phyloP scores from a whole-genome alignment of 805 yeast species.

The Clavispora carvajalis region DNA sequence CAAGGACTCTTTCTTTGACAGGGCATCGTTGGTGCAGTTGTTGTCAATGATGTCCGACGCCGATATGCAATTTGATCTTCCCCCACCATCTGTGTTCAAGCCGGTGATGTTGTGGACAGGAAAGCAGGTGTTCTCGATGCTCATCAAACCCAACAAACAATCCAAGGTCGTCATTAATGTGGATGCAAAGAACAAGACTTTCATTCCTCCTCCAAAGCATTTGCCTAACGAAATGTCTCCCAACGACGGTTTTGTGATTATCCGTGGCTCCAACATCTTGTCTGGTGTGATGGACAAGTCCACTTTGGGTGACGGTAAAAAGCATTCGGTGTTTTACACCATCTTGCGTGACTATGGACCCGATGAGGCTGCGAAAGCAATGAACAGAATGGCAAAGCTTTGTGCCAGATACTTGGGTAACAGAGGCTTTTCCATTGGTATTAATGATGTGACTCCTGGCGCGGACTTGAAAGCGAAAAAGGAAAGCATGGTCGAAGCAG shows the following conservation, averaged over 20 bases:
- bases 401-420: conserved; percentile 95
- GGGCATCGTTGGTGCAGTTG: conserved; percentile 77
- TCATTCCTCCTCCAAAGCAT: conserved; percentile 57
- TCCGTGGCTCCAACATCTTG: conserved; percentile 82
- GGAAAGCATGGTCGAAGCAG: conserved; percentile 84
- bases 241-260: conserved; percentile 89
- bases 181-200: conserved; percentile 93
- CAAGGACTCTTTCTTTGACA: conserved; percentile 88
- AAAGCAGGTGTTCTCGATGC: conserved; percentile 84
- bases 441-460: conserved; percentile 95
- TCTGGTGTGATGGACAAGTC: conserved; percentile 98
- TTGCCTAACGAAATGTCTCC: conserved; percentile 93
- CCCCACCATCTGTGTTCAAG: conserved; percentile 90
- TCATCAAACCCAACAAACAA: conserved; percentile 73
- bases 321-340: conserved; percentile 92
- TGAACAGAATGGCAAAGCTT: conserved; percentile 99
- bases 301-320: conserved; percentile 95
- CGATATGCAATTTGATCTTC: conserved; percentile 77
- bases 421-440: conserved; percentile 96
- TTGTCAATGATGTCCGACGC: conserved; percentile 97
- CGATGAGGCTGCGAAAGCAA: conserved; percentile 87
- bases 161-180: conserved; percentile 83
- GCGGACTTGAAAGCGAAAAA: conserved; percentile 66
- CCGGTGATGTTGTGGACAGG: conserved; percentile 96
- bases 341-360: conserved; percentile 96